Evolutionary conservation across 1,139 yeast species (phyloP).

Genomic region (Saccharomyces hybrid): DNA sequence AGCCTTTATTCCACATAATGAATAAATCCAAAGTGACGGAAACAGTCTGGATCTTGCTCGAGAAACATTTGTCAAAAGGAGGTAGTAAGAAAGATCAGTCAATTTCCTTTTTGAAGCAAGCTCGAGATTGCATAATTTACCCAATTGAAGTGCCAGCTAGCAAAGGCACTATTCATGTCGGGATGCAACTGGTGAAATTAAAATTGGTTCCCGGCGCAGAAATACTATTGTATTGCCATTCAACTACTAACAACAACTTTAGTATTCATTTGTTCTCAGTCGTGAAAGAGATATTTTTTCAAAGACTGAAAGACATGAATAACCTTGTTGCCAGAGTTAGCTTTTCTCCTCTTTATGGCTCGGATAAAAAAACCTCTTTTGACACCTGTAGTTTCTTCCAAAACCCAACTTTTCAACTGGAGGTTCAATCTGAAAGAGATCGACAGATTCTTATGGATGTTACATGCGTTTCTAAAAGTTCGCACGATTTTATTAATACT

Average conservation of each 20-base stretch:
- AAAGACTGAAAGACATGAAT: background rate
- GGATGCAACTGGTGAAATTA: slow-evolving; percentile 30
- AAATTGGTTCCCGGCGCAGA: slow-evolving; percentile 17
- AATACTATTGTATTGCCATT: slow-evolving; percentile 25
- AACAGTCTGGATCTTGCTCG: slow-evolving; percentile 48
- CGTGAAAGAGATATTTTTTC: background rate
- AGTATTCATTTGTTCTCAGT: background rate
- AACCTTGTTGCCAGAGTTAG: background rate
- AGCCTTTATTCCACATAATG: slow-evolving; percentile 44
- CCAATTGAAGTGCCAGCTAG: slow-evolving; percentile 4
- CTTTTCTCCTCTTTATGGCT: background rate
- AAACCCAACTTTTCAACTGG: slow-evolving; percentile 56
- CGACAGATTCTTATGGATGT: slow-evolving; percentile 33
- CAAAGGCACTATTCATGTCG: slow-evolving; percentile 31
- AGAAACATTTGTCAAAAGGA: slow-evolving; percentile 21
- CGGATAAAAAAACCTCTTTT: background rate
- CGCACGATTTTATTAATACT: slow-evolving; percentile 27
- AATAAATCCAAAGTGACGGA: slow-evolving; percentile 33
- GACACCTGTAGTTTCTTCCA: slow-evolving; percentile 36
- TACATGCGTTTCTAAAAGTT: slow-evolving; percentile 37
- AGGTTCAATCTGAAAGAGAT: slow-evolving; percentile 18
- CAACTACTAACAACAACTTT: slow-evolving; percentile 11
- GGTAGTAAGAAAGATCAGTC: background rate
- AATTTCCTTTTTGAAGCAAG: slow-evolving; percentile 19
- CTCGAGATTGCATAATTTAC: slow-evolving; percentile 14